Evolutionary conservation across 2,329 filamentous ascomycete species (phyloP), one percentile per base, ranked within the genome.

Genomic region (Epichloe coenophiala): DNA sequence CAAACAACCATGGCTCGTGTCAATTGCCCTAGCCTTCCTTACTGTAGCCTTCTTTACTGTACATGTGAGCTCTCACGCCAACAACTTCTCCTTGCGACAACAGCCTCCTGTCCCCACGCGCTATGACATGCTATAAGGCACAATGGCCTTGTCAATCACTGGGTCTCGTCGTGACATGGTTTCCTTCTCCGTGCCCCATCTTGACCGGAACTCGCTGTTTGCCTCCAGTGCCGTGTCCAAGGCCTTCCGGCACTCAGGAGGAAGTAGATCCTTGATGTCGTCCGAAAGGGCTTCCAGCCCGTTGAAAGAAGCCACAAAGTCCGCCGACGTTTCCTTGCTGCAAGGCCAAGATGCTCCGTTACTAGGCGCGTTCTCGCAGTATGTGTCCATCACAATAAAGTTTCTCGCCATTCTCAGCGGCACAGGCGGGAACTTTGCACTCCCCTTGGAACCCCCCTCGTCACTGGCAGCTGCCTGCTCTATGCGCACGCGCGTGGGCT

Each of bases 401-500:
- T 80, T 80, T 54, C 75, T 73, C 13, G 74, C 67, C 52, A 80
- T 68, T 56, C 68, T 69, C 27, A 69, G 61, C 3, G 75, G 65
- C 15, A 81, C 63, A 0, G 71, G 67, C 5, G 74, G 70, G 56
- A 80, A 79, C 38, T 62, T 58, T 31, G 61, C 58, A 21, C 66
- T 63, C 39, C 61, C 57, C 40, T 66, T 62, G 8, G 40, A 42
- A 15, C 17, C 27, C 6, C 12, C 33, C 6, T 67, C 61, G 17
- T 69, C 62, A 2, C 9, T 73, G 69, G 2, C 76, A 65, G 44
- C 15, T 2, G 94, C 73, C 54, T 84, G 80, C 67, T 93, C 87
- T 72, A 90, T 89, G 53, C 84, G 83, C 9, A 82, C 88, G 58
- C 88, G 86, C 2, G 88, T 93, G 3, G 93, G 88, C 65, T 98